A percentile compares a stretch with the other conserved stretches of the same genome.
phyloP scores from a whole-genome alignment of 495 filamentous ascomycete species.

The Glonium stellatum region DNA sequence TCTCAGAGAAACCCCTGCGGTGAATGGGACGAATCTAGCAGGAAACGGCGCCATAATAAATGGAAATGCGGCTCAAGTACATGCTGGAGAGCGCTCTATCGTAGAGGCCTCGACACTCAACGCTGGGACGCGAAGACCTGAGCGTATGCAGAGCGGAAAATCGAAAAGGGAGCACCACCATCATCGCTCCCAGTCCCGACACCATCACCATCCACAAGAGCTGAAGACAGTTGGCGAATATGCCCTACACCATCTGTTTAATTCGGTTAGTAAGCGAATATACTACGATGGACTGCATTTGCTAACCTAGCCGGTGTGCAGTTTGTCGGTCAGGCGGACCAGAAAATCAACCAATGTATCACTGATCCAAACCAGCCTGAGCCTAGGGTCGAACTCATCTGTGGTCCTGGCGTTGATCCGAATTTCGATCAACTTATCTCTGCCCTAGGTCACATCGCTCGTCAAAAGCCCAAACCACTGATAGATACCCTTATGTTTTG shows the following conservation, averaged over 20 bases:
- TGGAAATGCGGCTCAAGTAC: background rate
- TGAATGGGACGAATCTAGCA: slow-evolving; percentile 8
- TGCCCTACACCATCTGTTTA: slow-evolving; percentile 92
- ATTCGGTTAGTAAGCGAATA: slow-evolving; percentile 53
- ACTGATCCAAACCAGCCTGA: slow-evolving; percentile 66
- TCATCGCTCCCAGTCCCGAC: slow-evolving; percentile 76
- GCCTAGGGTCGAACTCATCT: slow-evolving; percentile 76
- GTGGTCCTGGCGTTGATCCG: slow-evolving; percentile 79
- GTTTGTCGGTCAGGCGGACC: slow-evolving; percentile 80
- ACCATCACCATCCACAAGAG: slow-evolving; percentile 58
- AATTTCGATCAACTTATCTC: slow-evolving; percentile 94
- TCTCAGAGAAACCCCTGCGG: slow-evolving; percentile 22
- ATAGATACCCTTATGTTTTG: slow-evolving; percentile 97
- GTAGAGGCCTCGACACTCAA: slow-evolving; percentile 2
- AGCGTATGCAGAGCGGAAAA: slow-evolving; percentile 60
- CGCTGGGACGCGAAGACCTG: slow-evolving; percentile 38
- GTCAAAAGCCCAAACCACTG: slow-evolving; percentile 86
- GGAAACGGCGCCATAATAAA: background rate
- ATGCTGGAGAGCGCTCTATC: background rate
- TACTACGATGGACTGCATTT: background rate
- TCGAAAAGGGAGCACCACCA: slow-evolving; percentile 61
- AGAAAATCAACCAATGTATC: slow-evolving; percentile 82
- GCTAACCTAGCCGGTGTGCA: slow-evolving; percentile 34
- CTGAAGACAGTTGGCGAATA: slow-evolving; percentile 92
- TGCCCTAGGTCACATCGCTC: slow-evolving; percentile 86